Percentiles rank a stretch among this genome's conserved stretches.
Evolutionary conservation across 371 early-diverging fungal species (phyloP).

Genomic region (Circinella minor): DNA sequence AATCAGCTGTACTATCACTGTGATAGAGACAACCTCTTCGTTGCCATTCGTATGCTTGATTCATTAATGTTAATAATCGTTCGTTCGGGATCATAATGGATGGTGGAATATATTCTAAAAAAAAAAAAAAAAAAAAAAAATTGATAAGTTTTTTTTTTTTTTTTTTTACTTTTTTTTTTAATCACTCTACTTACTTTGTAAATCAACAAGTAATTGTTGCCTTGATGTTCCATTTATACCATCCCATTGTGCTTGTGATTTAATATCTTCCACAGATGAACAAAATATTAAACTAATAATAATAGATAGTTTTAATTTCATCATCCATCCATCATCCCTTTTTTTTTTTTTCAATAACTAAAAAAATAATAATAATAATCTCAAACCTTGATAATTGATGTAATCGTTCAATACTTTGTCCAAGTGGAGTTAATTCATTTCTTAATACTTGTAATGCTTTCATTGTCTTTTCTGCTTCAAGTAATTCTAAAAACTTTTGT

Average conservation of each 20-base stretch:
- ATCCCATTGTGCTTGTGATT: constrained; percentile 76
- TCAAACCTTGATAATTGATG: constrained; percentile 46
- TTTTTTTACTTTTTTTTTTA: no score
- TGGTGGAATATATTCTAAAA: constrained; percentile 74
- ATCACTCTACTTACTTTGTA: constrained; percentile 61
- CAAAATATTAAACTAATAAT: constrained; percentile 66
- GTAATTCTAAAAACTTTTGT: constrained; percentile 84
- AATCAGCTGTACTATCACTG: constrained; percentile 57
- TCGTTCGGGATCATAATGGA: constrained; percentile 87
- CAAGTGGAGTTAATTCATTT: constrained; percentile 75
- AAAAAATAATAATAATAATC: no score
- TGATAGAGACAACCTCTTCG: constrained; percentile 84
- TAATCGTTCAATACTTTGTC: constrained; percentile 61
- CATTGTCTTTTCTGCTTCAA: constrained; percentile 65
- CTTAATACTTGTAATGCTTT: constrained; percentile 74
- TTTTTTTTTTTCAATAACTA: no score
- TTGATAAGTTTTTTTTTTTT: not conserved
- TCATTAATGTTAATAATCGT: constrained; percentile 77
- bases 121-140: not conserved
- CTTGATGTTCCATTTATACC: constrained; percentile 79
- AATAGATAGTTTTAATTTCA: not conserved
- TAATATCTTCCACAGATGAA: constrained; percentile 63
- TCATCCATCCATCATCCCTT: not conserved
- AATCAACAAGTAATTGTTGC: constrained; percentile 58
- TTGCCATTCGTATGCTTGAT: constrained; percentile 85